Conservation (phyloP, 768 basidiomycete species). For the Kwoniella dendrophila region DNA sequence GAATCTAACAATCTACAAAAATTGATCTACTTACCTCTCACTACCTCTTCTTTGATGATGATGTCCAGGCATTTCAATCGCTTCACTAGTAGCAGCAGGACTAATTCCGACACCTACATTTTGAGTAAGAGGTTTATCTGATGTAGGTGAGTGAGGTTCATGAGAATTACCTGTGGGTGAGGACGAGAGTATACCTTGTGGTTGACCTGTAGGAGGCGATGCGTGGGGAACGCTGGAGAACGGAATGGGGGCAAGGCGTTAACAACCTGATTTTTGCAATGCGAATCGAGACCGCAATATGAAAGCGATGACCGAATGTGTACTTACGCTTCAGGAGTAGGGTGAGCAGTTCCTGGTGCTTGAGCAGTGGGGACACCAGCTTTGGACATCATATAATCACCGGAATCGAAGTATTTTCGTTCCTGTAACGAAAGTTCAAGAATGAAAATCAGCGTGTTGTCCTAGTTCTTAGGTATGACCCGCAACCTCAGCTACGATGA, state of each 20-base stretch:
- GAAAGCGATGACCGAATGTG: background rate
- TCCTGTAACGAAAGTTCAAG: conserved; percentile 63
- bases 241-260: background rate
- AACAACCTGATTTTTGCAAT: background rate
- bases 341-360: conserved; percentile 91
- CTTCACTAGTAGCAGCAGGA: conserved; percentile 46
- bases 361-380: conserved; percentile 85
- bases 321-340: conserved; percentile 92
- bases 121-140: conserved; percentile 15
- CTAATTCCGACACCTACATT: conserved; percentile 48
- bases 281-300: conserved; percentile 1
- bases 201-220: conserved; percentile 64
- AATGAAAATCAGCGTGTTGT: background rate
- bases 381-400: conserved; percentile 96
- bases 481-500: too few relatives aligned
- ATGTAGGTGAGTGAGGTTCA: conserved; percentile 12
- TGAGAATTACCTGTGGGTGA: conserved; percentile 34
- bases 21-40: conserved; percentile 39
- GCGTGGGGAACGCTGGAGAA: conserved; percentile 88
- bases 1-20: background rate
- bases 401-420: conserved; percentile 99
- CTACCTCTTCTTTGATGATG: conserved; percentile 26
- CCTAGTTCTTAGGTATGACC: background rate
- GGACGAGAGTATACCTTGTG: conserved; percentile 45
- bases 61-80: conserved; percentile 42